A percentile compares a stretch with the other conserved stretches of the same genome.
Evolutionary conservation across 2,329 filamentous ascomycete genomes (phyloP).

Genomic region (Ambrosiella beaveri): DNA sequence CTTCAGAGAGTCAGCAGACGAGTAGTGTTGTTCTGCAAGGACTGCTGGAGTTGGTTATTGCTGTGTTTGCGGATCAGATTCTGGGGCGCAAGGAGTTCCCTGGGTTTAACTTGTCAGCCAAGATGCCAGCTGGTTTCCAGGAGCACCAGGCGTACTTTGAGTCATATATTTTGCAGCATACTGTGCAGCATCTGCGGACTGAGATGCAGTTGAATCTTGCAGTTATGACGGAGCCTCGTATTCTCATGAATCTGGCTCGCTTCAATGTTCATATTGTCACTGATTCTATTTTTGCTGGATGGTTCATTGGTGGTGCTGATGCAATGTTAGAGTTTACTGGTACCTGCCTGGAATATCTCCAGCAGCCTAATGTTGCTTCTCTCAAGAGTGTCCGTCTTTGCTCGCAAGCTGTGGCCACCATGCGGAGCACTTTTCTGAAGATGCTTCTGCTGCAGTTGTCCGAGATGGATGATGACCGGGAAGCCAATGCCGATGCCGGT

Average conservation of each 20-base stretch:
- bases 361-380: slow-evolving; percentile 62
- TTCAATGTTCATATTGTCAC: slow-evolving; percentile 58
- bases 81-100: slow-evolving; percentile 77
- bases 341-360: slow-evolving; percentile 70
- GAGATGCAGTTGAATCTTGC: slow-evolving; percentile 55
- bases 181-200: slow-evolving; percentile 53
- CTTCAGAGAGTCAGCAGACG: slow-evolving; percentile 34
- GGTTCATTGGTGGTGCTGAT: slow-evolving; percentile 82
- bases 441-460: slow-evolving; percentile 68
- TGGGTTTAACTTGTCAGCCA: slow-evolving; percentile 69
- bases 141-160: slow-evolving; percentile 94
- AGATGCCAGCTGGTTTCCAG: slow-evolving; percentile 79
- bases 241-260: slow-evolving; percentile 72
- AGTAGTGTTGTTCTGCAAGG: slow-evolving; percentile 58
- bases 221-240: slow-evolving; percentile 59
- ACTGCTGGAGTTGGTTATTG: slow-evolving; percentile 59
- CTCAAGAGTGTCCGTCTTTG: slow-evolving; percentile 86
- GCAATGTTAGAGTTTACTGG: slow-evolving; percentile 73
- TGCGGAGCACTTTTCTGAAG: slow-evolving; percentile 61
- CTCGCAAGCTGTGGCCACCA: slow-evolving; percentile 59
- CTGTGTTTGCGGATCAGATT: slow-evolving; percentile 72
- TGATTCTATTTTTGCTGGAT: slow-evolving; percentile 87
- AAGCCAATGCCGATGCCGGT: slow-evolving; percentile 42
- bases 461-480: slow-evolving; percentile 48
- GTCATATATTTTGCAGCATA: slow-evolving; percentile 66